Base-by-base conservation (phyloP, 768 basidiomycete species). In the Leccinellum rugosiceps region DNA sequence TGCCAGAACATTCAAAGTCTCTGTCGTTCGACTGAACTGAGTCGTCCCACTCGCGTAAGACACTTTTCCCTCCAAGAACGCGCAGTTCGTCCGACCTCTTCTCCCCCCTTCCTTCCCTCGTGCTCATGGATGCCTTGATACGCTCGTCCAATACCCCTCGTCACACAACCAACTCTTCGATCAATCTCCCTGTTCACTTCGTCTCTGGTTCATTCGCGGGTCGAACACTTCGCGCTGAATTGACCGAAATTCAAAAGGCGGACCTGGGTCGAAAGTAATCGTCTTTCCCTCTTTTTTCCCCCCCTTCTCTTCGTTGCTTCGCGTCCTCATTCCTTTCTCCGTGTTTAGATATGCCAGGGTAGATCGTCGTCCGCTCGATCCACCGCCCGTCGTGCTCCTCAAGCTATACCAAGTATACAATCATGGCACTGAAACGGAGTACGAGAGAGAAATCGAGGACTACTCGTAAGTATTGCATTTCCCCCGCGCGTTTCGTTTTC, bases 331-430 rank as follows among this genome's bases (percentile, higher is more conserved):
- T 15, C 45, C 0, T 25, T 44, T 44, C 43, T 44, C 19, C 43
- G 14, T 25, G 23, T 46, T 13, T 68, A 86, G 81, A 70, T 86
- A 76, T 71, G 85, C 78, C 50, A 80, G 74, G 69, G 81, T 83
- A 41, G 83, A 88, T 74, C 77, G 86, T 35, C 77, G 87, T 23
- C 86, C 86, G 6, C 76, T 88, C 44, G 86, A 88, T 68, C 87
- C 86, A 4, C 87, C 87, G 0, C 87, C 87, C 0, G 77, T 78
- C 58, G 75, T 78, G 15, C 72, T 79, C 35, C 77, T 88, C 50
- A 80, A 78, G 41, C 63, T 86, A 32, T 86, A 76, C 57, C 72
- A 79, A 31, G 69, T 83, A 13, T 65, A 73, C 53, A 68, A 80
- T 57, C 59, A 66, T 7, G 79, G 78, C 11, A 74, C 76, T 0